Percentiles rank a stretch among this genome's conserved stretches.
phyloP scores from a whole-genome alignment of 1,284 basidiomycete species.

The Xerocomus cyaneibrunnescens region DNA sequence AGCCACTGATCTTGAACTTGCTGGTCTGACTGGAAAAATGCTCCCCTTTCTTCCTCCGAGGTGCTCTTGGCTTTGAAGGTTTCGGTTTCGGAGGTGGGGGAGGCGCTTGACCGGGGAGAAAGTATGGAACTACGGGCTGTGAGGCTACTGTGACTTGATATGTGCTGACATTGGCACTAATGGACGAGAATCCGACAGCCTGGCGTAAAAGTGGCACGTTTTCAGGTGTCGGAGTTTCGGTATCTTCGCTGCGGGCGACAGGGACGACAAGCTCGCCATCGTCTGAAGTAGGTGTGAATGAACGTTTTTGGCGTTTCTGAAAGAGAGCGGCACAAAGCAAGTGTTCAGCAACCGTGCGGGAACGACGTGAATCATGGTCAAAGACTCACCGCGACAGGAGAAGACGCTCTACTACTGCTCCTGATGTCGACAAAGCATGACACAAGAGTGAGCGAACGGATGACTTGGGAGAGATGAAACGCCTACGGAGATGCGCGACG shows the following conservation, averaged over 20 bases:
- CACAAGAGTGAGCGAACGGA: slow-evolving; percentile 5
- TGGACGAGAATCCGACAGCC: slow-evolving; percentile 51
- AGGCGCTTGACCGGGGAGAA: slow-evolving; percentile 55
- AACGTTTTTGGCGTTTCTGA: slow-evolving; percentile 42
- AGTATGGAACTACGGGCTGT: slow-evolving; percentile 32
- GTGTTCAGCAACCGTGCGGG: not conserved
- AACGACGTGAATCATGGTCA: not conserved
- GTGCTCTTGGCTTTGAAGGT: slow-evolving; percentile 26
- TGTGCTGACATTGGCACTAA: slow-evolving; percentile 36
- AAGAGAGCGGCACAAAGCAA: not conserved
- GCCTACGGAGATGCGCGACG: slow-evolving; percentile 25
- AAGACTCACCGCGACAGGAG: slow-evolving; percentile 43
- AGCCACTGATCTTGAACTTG: slow-evolving; percentile 27
- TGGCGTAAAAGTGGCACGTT: slow-evolving; percentile 52
- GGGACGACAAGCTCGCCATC: slow-evolving; percentile 44
- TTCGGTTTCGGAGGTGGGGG: slow-evolving; percentile 30
- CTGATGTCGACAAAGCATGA: slow-evolving; percentile 33
- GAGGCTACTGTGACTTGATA: slow-evolving; percentile 44
- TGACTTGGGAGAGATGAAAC: not conserved
- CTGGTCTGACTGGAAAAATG: slow-evolving; percentile 28
- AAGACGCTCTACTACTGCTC: slow-evolving; percentile 58
- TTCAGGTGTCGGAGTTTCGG: slow-evolving; percentile 48
- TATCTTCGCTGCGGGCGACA: slow-evolving; percentile 40
- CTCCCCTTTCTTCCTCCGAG: slow-evolving; percentile 24
- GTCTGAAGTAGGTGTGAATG: slow-evolving; percentile 53